These are phyloP conservation scores for Diplodia intermedia DNA, from an alignment of 2,329 filamentous ascomycete species.

Conservation along the genomic window DNA sequence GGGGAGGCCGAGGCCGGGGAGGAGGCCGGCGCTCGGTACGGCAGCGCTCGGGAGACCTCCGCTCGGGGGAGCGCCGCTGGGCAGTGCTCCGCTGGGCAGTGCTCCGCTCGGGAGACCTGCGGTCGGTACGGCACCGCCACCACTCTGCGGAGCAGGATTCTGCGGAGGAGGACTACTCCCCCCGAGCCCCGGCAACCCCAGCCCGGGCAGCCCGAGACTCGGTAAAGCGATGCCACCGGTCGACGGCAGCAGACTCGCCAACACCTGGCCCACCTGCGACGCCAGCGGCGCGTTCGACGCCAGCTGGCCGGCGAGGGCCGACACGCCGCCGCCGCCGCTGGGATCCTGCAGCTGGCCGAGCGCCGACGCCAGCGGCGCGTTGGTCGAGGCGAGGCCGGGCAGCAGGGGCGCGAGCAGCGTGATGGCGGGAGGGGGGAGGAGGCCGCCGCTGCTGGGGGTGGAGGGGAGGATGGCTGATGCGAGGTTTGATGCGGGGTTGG, in stretches of 20 bases:
- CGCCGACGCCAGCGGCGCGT: conserved; percentile 1
- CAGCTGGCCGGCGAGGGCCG: not conserved
- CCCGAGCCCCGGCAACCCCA: too few relatives aligned
- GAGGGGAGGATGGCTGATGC: not conserved
- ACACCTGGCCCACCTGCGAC: not conserved
- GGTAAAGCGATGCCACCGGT: not conserved
- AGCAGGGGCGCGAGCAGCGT: not conserved
- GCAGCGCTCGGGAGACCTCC: not conserved
- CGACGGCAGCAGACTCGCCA: not conserved
- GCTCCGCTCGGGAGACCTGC: not conserved
- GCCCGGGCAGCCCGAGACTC: not conserved
- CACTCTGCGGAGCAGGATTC: too few relatives aligned
- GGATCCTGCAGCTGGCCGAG: not conserved
- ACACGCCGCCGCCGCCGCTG: not conserved
- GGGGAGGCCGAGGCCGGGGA: not conserved
- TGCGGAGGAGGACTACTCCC: too few relatives aligned
- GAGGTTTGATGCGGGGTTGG: too few relatives aligned
- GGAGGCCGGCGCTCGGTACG: not conserved
- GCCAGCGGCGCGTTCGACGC: not conserved
- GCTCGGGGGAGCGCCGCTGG: not conserved
- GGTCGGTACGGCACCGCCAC: too few relatives aligned
- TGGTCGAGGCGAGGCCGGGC: not conserved
- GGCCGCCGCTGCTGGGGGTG: not conserved
- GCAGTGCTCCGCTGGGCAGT: not conserved
- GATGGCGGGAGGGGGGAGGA: not conserved